Evolutionary conservation across 192 early-diverging fungal species (phyloP), one percentile per base, ranked within the genome.

Genomic region (Haplosporangium gracile): DNA sequence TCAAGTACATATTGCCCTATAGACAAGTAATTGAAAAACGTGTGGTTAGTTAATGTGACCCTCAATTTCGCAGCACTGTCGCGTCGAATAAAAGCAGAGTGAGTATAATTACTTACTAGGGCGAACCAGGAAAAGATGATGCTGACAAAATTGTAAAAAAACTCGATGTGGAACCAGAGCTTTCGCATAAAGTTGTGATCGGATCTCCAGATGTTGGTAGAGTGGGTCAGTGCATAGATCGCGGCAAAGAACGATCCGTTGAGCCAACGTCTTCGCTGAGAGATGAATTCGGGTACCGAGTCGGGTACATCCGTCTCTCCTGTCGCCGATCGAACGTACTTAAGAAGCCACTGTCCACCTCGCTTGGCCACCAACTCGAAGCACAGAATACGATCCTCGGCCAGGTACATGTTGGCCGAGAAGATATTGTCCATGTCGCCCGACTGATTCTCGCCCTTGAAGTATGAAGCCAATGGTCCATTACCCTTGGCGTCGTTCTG

Each of bases 231-330:
- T 4, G 95, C 91, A 81, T 96, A 94, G n/a, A 97, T 88, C 39
- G 90, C 91, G 11, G 96, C 96, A 92, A 97, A 97, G 88, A 95
- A 95, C 18, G 93, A 95, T 10, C 96, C 96, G 78, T 97, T 97
- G 24, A 97, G 83, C 95, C 95, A 97, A 73, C 96, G 90, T 77
- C 96, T 89, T 40, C 96, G 90, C 69, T 97, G 96, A 0, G 94
- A 93, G 55, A 97, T 93, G 60, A 97, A 94, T 77, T 96, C 95
- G 60, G 94, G 91, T 22, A 95, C 88, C 45, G 78, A 88, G 51
- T 94, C 92, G 1, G 95, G 95, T 1, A 96, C 96, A 89, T 96
- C 95, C 9, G 95, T 96, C 88, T 95, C 94, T 22, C 93, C 96
- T 29, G 90, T 81, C 4, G 95, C 92, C 10, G 88, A 91, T 51